These are phyloP conservation scores for Phytophthora podocarpi DNA, from an alignment of 352 stramenopile species.

Conservation along the genomic window DNA sequence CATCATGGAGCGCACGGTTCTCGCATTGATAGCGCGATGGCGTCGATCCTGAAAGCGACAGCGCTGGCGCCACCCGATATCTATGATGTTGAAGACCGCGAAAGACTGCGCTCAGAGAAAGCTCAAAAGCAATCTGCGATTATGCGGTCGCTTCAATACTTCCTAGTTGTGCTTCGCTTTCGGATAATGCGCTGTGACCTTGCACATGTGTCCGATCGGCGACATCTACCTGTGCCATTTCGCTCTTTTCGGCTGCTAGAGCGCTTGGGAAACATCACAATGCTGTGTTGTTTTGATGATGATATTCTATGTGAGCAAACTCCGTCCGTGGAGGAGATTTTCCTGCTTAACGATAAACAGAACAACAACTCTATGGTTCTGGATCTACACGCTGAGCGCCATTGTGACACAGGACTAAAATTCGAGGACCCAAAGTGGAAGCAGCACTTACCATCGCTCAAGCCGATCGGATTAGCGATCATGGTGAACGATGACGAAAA, in stretches of 20 bases:
- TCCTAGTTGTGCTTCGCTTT: conserved; percentile 71
- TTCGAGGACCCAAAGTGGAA: conserved; percentile 90
- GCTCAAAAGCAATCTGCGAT: conserved; percentile 68
- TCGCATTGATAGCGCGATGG: conserved; percentile 35
- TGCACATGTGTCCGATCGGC: conserved; percentile 51
- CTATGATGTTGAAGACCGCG: conserved; percentile 85
- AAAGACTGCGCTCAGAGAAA: conserved; percentile 78
- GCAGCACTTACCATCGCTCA: conserved; percentile 77
- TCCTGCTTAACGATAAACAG: conserved; percentile 79
- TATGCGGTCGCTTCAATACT: conserved; percentile 75
- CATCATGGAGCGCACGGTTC: conserved; percentile 7
- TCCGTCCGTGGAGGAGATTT: conserved; percentile 85
- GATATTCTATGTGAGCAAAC: conserved; percentile 86
- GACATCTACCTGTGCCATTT: conserved; percentile 64
- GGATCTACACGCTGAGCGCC: conserved; percentile 73
- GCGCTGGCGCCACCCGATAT: conserved; percentile 49
- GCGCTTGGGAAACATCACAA: conserved; percentile 81
- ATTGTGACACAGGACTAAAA: conserved; percentile 79
- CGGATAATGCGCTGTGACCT: conserved; percentile 56
- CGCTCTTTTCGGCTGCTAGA: conserved; percentile 82
- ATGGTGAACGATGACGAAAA: conserved; percentile 84
- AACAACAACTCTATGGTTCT: conserved; percentile 67
- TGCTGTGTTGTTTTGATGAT: conserved; percentile 90
- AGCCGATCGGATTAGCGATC: conserved; percentile 80
- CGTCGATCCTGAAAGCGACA: conserved; percentile 36